Evolutionary conservation across 2,329 filamentous ascomycete genomes (phyloP), one percentile per base, ranked within the genome.

Genomic region (Aspergillus glaucus): DNA sequence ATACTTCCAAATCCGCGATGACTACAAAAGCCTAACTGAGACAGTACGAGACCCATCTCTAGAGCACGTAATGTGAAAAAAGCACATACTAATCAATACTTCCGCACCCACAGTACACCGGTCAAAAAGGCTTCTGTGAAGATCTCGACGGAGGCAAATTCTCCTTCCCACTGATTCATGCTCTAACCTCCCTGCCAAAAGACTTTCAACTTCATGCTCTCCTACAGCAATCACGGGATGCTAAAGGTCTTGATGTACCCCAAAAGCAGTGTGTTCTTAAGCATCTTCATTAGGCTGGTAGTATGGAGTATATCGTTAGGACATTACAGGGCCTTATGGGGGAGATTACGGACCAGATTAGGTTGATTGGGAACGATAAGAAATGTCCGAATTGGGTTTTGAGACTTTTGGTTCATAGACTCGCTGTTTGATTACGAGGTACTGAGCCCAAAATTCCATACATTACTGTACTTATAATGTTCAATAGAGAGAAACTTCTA

Each of bases 91-190:
- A 15, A 39, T 2, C 7, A 10, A 10, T 9, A 6, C 6, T 7
- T 8, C 6, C 3, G 6, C 15, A 3, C 6, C 69, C 69, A 26
- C 76, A 83, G 63, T 95, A 95, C 74, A 82, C 81, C 37, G 75
- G 84, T 54, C 90, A 93, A 69, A 96, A 95, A 74, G 91, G 90
- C 47, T 79, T 93, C 60, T 93, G 90, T 26, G 45, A 55, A 12
- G 49, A 50, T 30, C 37, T 54, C 15, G 48, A 50, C 21, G 52
- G 95, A 72, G 90, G 90, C 56, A 95, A 95, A 75, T 94, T 95
- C 74, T 89, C 84, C 30, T 95, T 95, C 65, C 88, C 88, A 40
- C 82, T 95, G 61, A 92, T 95, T 61, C 88, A 95, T 73, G 37
- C 37, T 2, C 17, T 37, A 17, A 37, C 6, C 6, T 8, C n/a